phyloP scores from a whole-genome alignment of 768 basidiomycete species.

The Tylopilus rubrobrunneus region DNA sequence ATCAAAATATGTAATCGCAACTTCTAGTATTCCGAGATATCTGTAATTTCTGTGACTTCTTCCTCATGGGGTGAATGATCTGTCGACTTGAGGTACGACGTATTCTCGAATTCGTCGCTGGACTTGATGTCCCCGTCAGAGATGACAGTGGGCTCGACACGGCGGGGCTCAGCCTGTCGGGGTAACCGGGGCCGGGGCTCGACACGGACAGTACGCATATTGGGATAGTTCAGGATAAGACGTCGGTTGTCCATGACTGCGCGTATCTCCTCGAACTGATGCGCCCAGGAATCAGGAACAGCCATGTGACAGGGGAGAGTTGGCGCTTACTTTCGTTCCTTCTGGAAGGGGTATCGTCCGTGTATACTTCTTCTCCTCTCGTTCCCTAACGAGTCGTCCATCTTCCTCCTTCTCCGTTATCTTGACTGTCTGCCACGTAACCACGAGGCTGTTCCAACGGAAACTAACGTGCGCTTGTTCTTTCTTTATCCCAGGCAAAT shows the following conservation, averaged over 20 bases:
- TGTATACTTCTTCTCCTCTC: conserved; percentile 58
- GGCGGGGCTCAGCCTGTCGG: conserved; percentile 29
- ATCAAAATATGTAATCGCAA: neutral
- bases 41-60: conserved; percentile 23
- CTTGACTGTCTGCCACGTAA: conserved; percentile 64
- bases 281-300: neutral
- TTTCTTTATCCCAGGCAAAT: conserved; percentile 65
- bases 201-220: conserved; percentile 34
- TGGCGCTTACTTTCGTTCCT: conserved; percentile 52
- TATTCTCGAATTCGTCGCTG: conserved; percentile 27
- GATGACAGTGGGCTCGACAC: conserved; percentile 31
- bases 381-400: conserved; percentile 57
- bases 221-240: conserved; percentile 63
- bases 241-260: conserved; percentile 61
- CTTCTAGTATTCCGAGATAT: conserved; percentile 32
- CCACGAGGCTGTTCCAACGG: conserved; percentile 54
- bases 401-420: conserved; percentile 60
- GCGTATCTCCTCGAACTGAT: conserved; percentile 69
- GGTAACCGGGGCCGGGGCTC: conserved; percentile 25
- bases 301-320: neutral
- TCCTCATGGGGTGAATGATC: conserved; percentile 23
- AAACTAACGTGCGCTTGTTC: conserved; percentile 75
- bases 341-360: conserved; percentile 71
- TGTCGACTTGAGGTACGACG: conserved; percentile 22
- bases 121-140: conserved; percentile 28